phyloP scores from a whole-genome alignment of 805 yeast species.

The Wickerhamomyces tratensis region DNA sequence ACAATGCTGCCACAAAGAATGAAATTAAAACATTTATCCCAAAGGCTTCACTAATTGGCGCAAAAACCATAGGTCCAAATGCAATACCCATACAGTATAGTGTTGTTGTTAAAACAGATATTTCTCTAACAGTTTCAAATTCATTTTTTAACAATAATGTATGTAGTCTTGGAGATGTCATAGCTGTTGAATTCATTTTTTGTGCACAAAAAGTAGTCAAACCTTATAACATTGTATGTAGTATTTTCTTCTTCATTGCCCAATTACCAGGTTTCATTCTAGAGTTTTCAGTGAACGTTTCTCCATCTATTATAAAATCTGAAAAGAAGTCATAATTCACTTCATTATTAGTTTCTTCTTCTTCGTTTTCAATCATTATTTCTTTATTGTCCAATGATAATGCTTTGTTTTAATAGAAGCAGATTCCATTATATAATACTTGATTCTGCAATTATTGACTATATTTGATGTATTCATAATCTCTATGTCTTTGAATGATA shows the following conservation, averaged over 20 bases:
- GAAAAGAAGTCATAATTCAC: too few relatives aligned
- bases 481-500: too few relatives aligned
- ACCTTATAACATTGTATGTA: conserved; percentile 30
- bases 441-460: too few relatives aligned
- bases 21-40: conserved; percentile 36
- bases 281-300: conserved; percentile 3
- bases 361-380: too few relatives aligned
- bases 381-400: too few relatives aligned
- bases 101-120: conserved; percentile 43
- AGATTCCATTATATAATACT: too few relatives aligned
- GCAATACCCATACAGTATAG: conserved; percentile 60
- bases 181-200: conserved; percentile 39
- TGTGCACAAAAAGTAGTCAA: conserved; percentile 34
- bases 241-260: conserved; percentile 22
- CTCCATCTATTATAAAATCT: background rate
- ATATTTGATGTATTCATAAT: too few relatives aligned
- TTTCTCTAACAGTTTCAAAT: conserved; percentile 35
- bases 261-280: conserved; percentile 25
- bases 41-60: conserved; percentile 38
- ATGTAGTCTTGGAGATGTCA: conserved; percentile 28
- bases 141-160: conserved; percentile 22
- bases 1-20: conserved; percentile 26
- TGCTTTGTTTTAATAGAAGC: too few relatives aligned
- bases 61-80: conserved; percentile 48
- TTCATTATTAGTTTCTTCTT: too few relatives aligned